A percentile compares a stretch with the other conserved stretches of the same genome.
phyloP scores from a whole-genome alignment of 352 stramenopile genomes.

The Aphanomyces invadans region DNA sequence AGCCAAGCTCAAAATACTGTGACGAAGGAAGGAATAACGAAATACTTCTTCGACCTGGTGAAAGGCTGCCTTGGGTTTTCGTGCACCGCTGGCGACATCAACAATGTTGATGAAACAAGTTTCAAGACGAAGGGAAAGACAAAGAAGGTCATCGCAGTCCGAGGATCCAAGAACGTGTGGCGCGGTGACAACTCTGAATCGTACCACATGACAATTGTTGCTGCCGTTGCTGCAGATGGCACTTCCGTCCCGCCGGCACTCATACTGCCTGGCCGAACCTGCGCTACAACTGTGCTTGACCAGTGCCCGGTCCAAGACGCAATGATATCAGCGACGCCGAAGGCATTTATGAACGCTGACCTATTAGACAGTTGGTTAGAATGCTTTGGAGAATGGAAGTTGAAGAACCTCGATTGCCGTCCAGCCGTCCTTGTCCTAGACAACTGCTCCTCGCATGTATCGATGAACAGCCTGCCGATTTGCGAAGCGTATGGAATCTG shows the following conservation, averaged over 20 bases:
- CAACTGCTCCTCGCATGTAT: background rate
- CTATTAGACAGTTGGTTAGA: background rate
- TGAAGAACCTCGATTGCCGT: too few relatives aligned
- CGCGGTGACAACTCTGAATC: background rate
- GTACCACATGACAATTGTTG: background rate
- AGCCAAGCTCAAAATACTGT: background rate
- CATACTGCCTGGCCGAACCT: background rate
- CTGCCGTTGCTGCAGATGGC: background rate
- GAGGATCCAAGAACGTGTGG: background rate
- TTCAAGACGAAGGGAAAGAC: conserved; percentile 2
- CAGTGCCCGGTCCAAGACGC: background rate
- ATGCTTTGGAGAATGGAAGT: conserved; percentile 8
- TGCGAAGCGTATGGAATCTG: background rate
- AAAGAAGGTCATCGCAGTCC: background rate
- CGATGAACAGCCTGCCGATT: background rate
- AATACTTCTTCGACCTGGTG: background rate
- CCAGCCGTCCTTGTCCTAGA: background rate
- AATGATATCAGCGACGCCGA: background rate
- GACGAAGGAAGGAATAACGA: background rate
- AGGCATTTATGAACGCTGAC: conserved; percentile 10
- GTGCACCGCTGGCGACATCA: background rate
- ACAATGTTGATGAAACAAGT: conserved; percentile 15
- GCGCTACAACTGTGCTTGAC: background rate
- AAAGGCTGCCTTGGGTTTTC: background rate
- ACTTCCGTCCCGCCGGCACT: background rate